A percentile compares a stretch with the other conserved stretches of the same genome.
phyloP scores from a whole-genome alignment of 805 yeast genomes.

The Hanseniaspora singularis region DNA sequence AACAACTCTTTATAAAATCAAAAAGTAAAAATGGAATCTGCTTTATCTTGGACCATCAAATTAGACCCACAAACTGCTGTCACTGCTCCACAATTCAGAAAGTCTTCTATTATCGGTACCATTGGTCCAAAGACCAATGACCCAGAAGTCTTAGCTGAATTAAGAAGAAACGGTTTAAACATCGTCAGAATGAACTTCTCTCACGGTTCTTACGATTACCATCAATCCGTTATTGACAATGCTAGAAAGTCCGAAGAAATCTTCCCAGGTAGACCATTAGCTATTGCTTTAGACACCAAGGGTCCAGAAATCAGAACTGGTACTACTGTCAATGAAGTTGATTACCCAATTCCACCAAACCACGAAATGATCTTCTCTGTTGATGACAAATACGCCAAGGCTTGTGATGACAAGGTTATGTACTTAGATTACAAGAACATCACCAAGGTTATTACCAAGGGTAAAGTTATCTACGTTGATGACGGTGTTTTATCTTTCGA shows the following conservation, averaged over 20 bases:
- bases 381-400: conserved; percentile 61
- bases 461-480: conserved; percentile 87
- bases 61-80: conserved; percentile 66
- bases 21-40: conserved; percentile 33
- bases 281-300: conserved; percentile 96
- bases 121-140: conserved; percentile 97
- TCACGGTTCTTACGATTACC: conserved; percentile 96
- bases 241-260: conserved; percentile 86
- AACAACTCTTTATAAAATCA: background rate
- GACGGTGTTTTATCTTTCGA: conserved; percentile 96
- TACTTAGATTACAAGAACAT: conserved; percentile 91
- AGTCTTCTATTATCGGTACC: conserved; percentile 95
- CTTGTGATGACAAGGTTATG: conserved; percentile 71
- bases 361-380: conserved; percentile 92
- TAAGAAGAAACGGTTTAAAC: conserved; percentile 95
- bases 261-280: conserved; percentile 91
- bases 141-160: conserved; percentile 68
- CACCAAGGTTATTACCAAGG: conserved; percentile 79
- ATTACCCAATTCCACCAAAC: conserved; percentile 70
- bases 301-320: conserved; percentile 99
- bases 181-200: conserved; percentile 98
- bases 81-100: conserved; percentile 60
- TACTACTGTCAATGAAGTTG: conserved; percentile 67
- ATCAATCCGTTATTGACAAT: conserved; percentile 91
- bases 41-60: conserved; percentile 71